A percentile compares a stretch with the other conserved stretches of the same genome.
Evolutionary conservation across 331 rosid species (phyloP).

Genomic region (Malus hybrid): DNA sequence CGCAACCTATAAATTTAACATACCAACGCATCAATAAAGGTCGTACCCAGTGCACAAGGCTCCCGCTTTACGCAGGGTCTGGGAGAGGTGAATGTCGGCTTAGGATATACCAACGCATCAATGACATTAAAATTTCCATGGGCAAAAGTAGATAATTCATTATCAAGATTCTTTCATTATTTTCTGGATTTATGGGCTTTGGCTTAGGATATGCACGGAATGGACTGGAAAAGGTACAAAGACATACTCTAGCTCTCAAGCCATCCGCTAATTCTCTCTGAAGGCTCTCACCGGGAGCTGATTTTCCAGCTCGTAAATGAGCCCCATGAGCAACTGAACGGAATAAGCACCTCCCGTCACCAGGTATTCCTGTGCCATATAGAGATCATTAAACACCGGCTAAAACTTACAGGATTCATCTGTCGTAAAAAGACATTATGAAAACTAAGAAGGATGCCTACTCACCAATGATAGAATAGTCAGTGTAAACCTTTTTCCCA

Average conservation of each 20-base stretch:
- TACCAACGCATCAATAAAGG: not conserved
- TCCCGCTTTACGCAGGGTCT: too few relatives aligned
- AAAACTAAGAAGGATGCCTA: constrained; percentile 11
- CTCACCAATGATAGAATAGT: constrained; percentile 85
- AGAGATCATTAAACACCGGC: not conserved
- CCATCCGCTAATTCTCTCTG: constrained; percentile 83
- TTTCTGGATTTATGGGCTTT: not conserved
- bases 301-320: constrained; percentile 59
- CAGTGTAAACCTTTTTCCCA: constrained; percentile 71
- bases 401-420: not conserved
- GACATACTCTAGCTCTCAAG: constrained; percentile 59
- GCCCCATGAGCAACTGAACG: constrained; percentile 90
- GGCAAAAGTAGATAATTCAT: not conserved
- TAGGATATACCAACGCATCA: not conserved
- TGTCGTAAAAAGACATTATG: not conserved
- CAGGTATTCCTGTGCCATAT: constrained; percentile 71
- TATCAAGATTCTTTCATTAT: not conserved
- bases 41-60: too few relatives aligned
- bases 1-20: constrained; percentile 58
- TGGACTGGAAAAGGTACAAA: not conserved
- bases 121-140: too few relatives aligned
- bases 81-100: too few relatives aligned
- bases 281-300: constrained; percentile 55
- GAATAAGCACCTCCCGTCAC: constrained; percentile 92
- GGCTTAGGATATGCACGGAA: not conserved